Evolutionary conservation across 805 yeast genomes (phyloP).

Genomic region (Metschnikowia lachancei): DNA sequence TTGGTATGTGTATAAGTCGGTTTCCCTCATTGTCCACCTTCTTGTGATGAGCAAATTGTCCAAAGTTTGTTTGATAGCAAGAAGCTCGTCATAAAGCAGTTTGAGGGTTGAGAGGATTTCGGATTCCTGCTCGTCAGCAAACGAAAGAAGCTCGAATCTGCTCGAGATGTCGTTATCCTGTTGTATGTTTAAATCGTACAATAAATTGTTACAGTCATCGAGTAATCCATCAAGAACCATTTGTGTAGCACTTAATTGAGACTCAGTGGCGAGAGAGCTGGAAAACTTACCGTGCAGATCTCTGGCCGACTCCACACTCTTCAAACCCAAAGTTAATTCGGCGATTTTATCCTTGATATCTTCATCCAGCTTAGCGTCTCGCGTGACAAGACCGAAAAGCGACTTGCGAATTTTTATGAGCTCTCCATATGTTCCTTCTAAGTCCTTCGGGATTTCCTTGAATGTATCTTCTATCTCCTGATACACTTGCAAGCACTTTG

Average conservation of each 20-base stretch:
- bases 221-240: conserved; percentile 67
- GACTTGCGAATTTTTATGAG: conserved; percentile 63
- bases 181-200: conserved; percentile 62
- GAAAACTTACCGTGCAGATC: conserved; percentile 56
- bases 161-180: conserved; percentile 27
- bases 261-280: conserved; percentile 21
- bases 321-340: conserved; percentile 26
- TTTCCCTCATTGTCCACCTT: conserved; percentile 96
- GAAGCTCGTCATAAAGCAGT: conserved; percentile 59
- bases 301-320: conserved; percentile 37
- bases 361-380: conserved; percentile 9
- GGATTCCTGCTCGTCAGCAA: conserved; percentile 40
- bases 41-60: conserved; percentile 86
- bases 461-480: conserved; percentile 51
- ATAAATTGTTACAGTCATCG: conserved; percentile 77
- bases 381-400: conserved; percentile 38
- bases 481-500: conserved; percentile 59
- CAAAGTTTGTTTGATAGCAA: conserved; percentile 65
- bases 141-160: conserved; percentile 24
- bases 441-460: conserved; percentile 42
- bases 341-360: conserved; percentile 17
- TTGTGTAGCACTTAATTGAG: conserved; percentile 29
- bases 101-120: conserved; percentile 30
- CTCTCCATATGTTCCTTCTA: conserved; percentile 49
- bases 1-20: conserved; percentile 86